Percentiles rank a stretch among this genome's conserved stretches.
These are phyloP conservation scores for Canariomyces notabilis DNA, from an alignment of 2,329 filamentous ascomycete genomes.

Conservation along the genomic window DNA sequence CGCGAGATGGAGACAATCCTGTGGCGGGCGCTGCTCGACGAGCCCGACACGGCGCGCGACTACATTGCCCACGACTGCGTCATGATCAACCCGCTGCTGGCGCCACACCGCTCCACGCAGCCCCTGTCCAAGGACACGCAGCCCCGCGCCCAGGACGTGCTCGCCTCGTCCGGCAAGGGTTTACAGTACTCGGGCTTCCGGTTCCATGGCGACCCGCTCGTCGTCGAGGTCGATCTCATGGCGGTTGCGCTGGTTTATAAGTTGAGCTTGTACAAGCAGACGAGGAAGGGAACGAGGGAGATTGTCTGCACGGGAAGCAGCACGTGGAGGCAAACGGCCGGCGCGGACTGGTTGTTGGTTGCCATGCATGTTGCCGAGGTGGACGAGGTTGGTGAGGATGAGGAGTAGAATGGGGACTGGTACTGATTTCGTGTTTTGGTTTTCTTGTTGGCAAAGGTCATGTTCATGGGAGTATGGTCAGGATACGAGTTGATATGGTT, in stretches of 20 bases:
- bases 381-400: conserved; percentile 15
- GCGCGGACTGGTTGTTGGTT: conserved; percentile 32
- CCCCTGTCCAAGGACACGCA: conserved; percentile 28
- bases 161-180: conserved; percentile 25
- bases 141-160: conserved; percentile 28
- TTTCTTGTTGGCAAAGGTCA: neutral
- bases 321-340: conserved; percentile 34
- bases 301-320: conserved; percentile 28
- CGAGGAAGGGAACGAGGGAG: conserved; percentile 24
- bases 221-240: conserved; percentile 37
- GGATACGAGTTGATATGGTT: neutral
- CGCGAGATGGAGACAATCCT: conserved; percentile 35
- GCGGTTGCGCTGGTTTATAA: conserved; percentile 33
- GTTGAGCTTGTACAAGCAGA: conserved; percentile 28
- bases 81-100: conserved; percentile 34
- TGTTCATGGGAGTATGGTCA: neutral
- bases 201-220: conserved; percentile 31
- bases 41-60: conserved; percentile 32
- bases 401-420: conserved; percentile 17
- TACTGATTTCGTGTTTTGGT: no score
- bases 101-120: conserved; percentile 24
- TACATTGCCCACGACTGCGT: conserved; percentile 36
- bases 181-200: conserved; percentile 28
- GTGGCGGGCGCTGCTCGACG: conserved; percentile 36
- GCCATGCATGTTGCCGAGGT: conserved; percentile 22